Conservation (phyloP, 2,329 filamentous ascomycete genomes). For the Botrytis tulipae region DNA sequence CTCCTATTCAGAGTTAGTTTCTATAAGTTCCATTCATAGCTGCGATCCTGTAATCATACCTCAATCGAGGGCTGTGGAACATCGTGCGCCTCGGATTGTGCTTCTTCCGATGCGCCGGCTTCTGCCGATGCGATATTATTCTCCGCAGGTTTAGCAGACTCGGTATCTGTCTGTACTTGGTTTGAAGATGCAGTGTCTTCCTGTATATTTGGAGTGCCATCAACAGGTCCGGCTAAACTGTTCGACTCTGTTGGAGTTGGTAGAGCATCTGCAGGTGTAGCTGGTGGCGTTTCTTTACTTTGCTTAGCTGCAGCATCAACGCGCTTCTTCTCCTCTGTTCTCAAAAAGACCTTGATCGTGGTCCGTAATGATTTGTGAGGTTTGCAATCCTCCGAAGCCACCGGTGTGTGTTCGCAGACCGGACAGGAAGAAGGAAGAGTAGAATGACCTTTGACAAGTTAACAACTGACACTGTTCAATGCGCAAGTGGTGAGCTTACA, state of each 20-base stretch:
- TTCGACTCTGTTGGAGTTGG: slow-evolving; percentile 19
- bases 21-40: not conserved
- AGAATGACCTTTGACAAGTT: slow-evolving; percentile 59
- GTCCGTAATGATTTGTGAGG: slow-evolving; percentile 88
- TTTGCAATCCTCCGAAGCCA: slow-evolving; percentile 82
- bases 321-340: slow-evolving; percentile 87
- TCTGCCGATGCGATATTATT: slow-evolving; percentile 19
- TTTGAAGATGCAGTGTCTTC: slow-evolving; percentile 17
- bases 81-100: slow-evolving; percentile 37
- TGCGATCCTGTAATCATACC: slow-evolving; percentile 32
- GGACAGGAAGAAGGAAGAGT: slow-evolving; percentile 78
- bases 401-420: slow-evolving; percentile 86
- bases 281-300: slow-evolving; percentile 41
- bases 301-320: slow-evolving; percentile 57
- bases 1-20: slow-evolving; percentile 35
- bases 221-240: slow-evolving; percentile 30
- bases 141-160: slow-evolving; percentile 15
- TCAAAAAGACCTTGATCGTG: slow-evolving; percentile 86
- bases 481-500: slow-evolving; percentile 53
- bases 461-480: not conserved
- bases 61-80: slow-evolving; percentile 42
- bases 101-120: slow-evolving; percentile 22
- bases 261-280: slow-evolving; percentile 32
- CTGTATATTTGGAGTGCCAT: slow-evolving; percentile 27
- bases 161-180: slow-evolving; percentile 17